These are phyloP conservation scores for Petasospora fabianii DNA, from an alignment of 1,139 yeast genomes.

Conservation along the genomic window DNA sequence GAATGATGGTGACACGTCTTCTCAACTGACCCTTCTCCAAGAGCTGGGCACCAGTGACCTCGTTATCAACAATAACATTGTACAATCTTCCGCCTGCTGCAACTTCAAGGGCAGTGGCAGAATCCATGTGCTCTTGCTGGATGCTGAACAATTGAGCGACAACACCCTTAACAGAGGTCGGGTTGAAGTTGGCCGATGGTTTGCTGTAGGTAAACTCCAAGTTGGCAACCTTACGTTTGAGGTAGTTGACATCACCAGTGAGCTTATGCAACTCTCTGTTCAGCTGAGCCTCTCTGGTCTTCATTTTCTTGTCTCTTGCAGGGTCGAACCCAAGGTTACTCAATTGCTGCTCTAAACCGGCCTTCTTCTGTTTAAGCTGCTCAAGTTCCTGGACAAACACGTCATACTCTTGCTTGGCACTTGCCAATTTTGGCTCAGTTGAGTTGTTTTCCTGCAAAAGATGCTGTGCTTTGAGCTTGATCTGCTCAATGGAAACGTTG, in stretches of 20 bases:
- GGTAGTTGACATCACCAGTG: constrained; percentile 48
- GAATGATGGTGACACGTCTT: constrained; percentile 87
- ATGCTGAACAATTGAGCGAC: constrained; percentile 82
- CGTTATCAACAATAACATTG: constrained; percentile 88
- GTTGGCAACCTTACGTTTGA: constrained; percentile 65
- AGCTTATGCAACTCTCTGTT: constrained; percentile 39
- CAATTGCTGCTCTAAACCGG: constrained; percentile 42
- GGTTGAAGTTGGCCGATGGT: constrained; percentile 61
- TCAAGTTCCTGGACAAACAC: constrained; percentile 42
- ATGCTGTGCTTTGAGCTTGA: constrained; percentile 56
- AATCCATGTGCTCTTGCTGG: constrained; percentile 51
- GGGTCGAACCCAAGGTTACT: constrained; percentile 60
- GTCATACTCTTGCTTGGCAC: constrained; percentile 55
- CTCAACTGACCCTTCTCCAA: constrained; percentile 74
- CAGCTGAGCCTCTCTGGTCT: constrained; percentile 38
- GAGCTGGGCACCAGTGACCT: constrained; percentile 76
- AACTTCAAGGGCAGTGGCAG: constrained; percentile 83
- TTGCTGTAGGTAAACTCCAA: constrained; percentile 71
- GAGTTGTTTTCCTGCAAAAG: constrained; percentile 49
- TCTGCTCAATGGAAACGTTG: constrained; percentile 56
- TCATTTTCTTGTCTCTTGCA: constrained; percentile 42
- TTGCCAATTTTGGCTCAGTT: constrained; percentile 49
- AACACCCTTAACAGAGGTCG: constrained; percentile 71
- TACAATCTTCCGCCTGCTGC: constrained; percentile 92
- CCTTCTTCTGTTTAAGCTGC: constrained; percentile 38